A percentile compares a stretch with the other conserved stretches of the same genome.
phyloP scores from a whole-genome alignment of 2,329 filamentous ascomycete species.

The Aspergillus ruber region DNA sequence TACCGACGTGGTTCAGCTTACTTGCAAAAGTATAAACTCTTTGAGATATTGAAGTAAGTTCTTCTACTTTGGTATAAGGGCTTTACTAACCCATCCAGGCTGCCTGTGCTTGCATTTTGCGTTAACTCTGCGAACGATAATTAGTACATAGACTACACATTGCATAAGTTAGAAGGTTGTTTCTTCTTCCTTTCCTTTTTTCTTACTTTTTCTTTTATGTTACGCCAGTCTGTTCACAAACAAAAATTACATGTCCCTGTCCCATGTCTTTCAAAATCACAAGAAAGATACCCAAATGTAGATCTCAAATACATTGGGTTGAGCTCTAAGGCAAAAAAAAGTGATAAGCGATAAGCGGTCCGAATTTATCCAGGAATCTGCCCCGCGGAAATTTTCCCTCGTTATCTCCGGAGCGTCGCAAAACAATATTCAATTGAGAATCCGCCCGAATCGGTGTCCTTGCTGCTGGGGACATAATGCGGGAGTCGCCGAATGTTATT shows the following conservation, averaged over 20 bases:
- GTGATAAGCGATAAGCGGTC: neutral
- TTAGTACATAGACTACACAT: neutral
- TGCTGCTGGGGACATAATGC: conserved; percentile 22
- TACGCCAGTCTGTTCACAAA: too few species aligned
- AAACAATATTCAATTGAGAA: neutral
- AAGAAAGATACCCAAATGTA: neutral
- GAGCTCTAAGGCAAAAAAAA: neutral
- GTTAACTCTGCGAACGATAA: neutral
- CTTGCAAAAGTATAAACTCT: conserved; percentile 64
- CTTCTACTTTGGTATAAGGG: neutral
- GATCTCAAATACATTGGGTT: too few species aligned
- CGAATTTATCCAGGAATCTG: neutral
- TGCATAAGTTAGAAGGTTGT: neutral
- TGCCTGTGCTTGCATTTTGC: conserved; percentile 1
- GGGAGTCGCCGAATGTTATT: conserved; percentile 71
- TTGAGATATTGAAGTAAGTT: conserved; percentile 67
- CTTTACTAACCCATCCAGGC: conserved; percentile 4
- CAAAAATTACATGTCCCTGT: too few species aligned
- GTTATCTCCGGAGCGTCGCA: neutral
- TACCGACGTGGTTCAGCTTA: conserved; percentile 68
- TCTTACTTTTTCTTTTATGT: too few species aligned
- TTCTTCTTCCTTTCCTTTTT: too few species aligned
- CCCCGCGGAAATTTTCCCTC: neutral
- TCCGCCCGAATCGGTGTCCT: neutral
- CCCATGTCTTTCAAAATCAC: neutral